These are phyloP conservation scores for Vitis vinifera DNA, from an alignment of 164 flowering plant species.

Conservation along the genomic window ASM3070453v1 NC_081808.1:18568001-18568500, in stretches of 20 bases:
- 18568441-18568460: conserved; percentile 54
- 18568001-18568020: too few relatives aligned
- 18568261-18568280: conserved; percentile 86
- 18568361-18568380: conserved; percentile 92
- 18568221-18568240: conserved; percentile 79
- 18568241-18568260: conserved; percentile 70
- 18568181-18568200: neutral
- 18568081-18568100: neutral
- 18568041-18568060: too few relatives aligned
- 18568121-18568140: neutral
- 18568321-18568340: conserved; percentile 68
- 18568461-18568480: neutral
- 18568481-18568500: neutral
- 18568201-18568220: conserved; percentile 48
- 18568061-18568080: neutral
- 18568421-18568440: conserved; percentile 76
- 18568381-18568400: conserved; percentile 92
- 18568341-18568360: conserved; percentile 87
- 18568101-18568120: neutral
- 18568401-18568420: conserved; percentile 68
- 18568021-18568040: too few relatives aligned
- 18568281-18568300: conserved; percentile 83
- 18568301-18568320: conserved; percentile 91
- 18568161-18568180: neutral
- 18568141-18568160: neutral